These are phyloP conservation scores for Lotmaria passim DNA, from an alignment of 208 protist genomes.

Conservation along the genomic window DNA sequence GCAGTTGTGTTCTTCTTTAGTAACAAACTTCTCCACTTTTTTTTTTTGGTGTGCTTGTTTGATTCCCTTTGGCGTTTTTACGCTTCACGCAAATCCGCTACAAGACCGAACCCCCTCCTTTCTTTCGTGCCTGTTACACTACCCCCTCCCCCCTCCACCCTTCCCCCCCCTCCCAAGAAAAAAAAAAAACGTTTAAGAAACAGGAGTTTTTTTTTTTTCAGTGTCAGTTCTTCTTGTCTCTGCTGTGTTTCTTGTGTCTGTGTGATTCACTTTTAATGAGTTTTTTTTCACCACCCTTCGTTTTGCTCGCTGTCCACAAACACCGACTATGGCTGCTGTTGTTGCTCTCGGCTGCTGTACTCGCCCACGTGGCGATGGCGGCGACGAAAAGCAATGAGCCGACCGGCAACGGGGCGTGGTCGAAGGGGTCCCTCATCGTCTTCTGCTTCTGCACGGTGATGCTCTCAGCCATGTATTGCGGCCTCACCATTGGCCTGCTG, in stretches of 20 bases:
- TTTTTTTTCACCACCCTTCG: not conserved
- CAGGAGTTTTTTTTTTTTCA: conserved; percentile 10
- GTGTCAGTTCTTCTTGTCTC: not conserved
- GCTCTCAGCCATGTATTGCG: conserved; percentile 83
- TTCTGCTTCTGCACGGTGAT: conserved; percentile 52
- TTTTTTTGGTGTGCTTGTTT: not conserved
- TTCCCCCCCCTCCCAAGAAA: too few species aligned
- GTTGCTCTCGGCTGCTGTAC: conserved; percentile 10
- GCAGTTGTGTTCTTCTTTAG: too few species aligned
- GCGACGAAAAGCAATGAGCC: conserved; percentile 20
- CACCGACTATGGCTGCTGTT: conserved; percentile 21
- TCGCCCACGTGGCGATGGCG: conserved; percentile 5
- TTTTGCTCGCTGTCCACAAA: not conserved
- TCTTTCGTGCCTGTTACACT: too few species aligned
- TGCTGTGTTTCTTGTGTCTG: not conserved
- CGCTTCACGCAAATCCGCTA: too few species aligned
- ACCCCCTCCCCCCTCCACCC: too few species aligned
- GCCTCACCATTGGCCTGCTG: conserved; percentile 82
- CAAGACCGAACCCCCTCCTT: too few species aligned
- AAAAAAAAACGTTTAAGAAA: too few species aligned
- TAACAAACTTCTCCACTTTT: too few species aligned
- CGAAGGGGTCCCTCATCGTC: conserved; percentile 46
- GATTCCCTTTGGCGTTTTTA: not conserved
- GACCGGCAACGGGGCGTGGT: conserved; percentile 52
- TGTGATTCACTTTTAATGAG: conserved; percentile 8